phyloP scores from a whole-genome alignment of 2,329 filamentous ascomycete genomes.

The Pestalotiopsis sp. region DNA sequence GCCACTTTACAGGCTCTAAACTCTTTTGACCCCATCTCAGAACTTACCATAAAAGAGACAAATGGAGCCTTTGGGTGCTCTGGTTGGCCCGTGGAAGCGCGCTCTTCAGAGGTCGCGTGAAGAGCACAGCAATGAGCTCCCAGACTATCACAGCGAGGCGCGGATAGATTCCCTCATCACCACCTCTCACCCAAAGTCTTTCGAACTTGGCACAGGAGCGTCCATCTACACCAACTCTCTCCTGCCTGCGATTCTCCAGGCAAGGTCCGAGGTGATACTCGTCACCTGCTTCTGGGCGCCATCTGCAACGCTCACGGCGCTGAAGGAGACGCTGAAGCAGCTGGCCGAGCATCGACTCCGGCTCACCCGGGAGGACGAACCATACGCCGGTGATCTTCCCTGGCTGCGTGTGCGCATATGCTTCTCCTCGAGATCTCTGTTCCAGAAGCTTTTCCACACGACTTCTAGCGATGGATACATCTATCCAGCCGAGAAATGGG shows the following conservation, averaged over 20 bases:
- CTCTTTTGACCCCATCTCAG: not conserved
- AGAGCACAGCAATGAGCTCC: conserved; percentile 41
- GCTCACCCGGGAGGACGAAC: conserved; percentile 31
- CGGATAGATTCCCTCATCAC: conserved; percentile 51
- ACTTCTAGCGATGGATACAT: conserved; percentile 62
- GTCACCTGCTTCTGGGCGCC: conserved; percentile 84
- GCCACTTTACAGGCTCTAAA: not conserved
- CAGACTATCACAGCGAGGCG: conserved; percentile 46
- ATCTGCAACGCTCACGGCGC: conserved; percentile 61
- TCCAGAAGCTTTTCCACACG: conserved; percentile 77
- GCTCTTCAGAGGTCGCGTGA: not conserved
- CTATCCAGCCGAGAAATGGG: conserved; percentile 65
- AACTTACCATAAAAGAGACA: not conserved
- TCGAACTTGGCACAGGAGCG: conserved; percentile 61
- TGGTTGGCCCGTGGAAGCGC: conserved; percentile 27
- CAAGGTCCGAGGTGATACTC: conserved; percentile 69
- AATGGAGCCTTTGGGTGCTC: conserved; percentile 23
- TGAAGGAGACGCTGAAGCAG: conserved; percentile 59
- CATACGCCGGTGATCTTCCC: conserved; percentile 18
- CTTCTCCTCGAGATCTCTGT: conserved; percentile 73
- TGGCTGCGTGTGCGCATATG: conserved; percentile 69
- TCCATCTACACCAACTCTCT: conserved; percentile 59
- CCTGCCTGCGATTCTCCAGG: conserved; percentile 62
- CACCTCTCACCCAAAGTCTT: conserved; percentile 47
- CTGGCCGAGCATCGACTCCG: conserved; percentile 55